Percentiles rank a stretch among this genome's conserved stretches.
These are phyloP conservation scores for Debaryomyces sp. DNA, from an alignment of 1,139 yeast species.

Conservation along the genomic window DNA sequence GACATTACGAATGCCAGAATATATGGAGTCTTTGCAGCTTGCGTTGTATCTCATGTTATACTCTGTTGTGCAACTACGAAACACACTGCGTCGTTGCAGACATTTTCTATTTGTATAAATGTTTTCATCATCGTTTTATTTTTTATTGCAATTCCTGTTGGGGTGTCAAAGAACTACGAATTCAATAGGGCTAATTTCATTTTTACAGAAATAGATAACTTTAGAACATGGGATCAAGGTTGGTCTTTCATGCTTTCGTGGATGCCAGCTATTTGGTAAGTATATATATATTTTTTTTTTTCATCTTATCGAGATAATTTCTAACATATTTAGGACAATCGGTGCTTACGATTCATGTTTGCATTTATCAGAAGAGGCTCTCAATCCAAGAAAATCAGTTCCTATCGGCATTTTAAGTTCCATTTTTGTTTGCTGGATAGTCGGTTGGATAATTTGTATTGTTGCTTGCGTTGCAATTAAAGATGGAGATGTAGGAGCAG, in stretches of 20 bases:
- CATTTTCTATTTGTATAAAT: constrained; percentile 27
- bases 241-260: constrained; percentile 29
- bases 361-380: constrained; percentile 36
- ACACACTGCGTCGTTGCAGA: constrained; percentile 19
- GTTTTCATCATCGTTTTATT: constrained; percentile 18
- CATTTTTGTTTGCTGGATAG: constrained; percentile 23
- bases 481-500: constrained; percentile 20
- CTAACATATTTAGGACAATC: constrained; percentile 19
- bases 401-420: constrained; percentile 32
- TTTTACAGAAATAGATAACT: constrained; percentile 21
- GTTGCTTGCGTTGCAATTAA: constrained; percentile 24
- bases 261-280: constrained; percentile 34
- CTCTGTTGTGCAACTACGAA: constrained; percentile 27
- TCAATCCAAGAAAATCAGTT: constrained; percentile 27
- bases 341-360: constrained; percentile 36
- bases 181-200: constrained; percentile 20
- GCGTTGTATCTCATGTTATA: constrained; percentile 21
- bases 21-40: constrained; percentile 33
- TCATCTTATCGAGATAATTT: neutral
- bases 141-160: constrained; percentile 30
- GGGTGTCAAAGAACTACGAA: constrained; percentile 18
- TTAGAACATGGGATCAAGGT: constrained; percentile 21
- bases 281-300: neutral
- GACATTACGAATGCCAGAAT: constrained; percentile 23
- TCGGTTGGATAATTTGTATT: constrained; percentile 25